Conservation (phyloP, 148 eudicot genomes). For the Chenopodium album region DNA sequence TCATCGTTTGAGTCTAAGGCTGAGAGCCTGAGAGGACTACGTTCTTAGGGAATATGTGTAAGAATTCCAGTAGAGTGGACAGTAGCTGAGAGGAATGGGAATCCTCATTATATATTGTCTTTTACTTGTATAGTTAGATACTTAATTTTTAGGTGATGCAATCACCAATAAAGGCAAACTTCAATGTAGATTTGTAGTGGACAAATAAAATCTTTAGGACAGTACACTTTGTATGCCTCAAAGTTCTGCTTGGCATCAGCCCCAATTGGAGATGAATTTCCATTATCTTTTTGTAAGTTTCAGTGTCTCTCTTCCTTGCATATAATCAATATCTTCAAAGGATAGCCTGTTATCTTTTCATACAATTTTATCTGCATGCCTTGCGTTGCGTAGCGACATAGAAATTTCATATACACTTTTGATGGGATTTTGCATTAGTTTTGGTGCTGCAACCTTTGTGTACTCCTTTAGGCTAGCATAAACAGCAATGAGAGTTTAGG, state of each 20-base stretch:
- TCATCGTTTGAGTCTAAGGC: no score
- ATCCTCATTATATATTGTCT: neutral
- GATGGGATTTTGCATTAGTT: neutral
- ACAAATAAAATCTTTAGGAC: neutral
- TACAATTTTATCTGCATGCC: neutral
- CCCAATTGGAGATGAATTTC: neutral
- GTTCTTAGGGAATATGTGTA: neutral
- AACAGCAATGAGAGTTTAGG: neutral
- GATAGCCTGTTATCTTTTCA: neutral
- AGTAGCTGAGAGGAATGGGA: neutral
- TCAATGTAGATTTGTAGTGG: neutral
- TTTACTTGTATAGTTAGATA: neutral
- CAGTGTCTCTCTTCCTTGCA: neutral
- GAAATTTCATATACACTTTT: neutral
- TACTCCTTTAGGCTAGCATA: neutral
- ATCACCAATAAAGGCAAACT: neutral
- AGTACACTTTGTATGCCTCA: neutral
- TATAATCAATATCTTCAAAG: neutral
- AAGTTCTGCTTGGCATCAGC: neutral
- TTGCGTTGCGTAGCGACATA: neutral
- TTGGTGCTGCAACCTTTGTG: neutral
- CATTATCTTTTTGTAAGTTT: neutral
- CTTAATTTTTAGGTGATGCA: neutral
- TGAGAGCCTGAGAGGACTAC: no score
- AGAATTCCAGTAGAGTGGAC: neutral